Base-by-base conservation (phyloP, 345 rosid species). In the Euphorbia lathyris region DNA sequence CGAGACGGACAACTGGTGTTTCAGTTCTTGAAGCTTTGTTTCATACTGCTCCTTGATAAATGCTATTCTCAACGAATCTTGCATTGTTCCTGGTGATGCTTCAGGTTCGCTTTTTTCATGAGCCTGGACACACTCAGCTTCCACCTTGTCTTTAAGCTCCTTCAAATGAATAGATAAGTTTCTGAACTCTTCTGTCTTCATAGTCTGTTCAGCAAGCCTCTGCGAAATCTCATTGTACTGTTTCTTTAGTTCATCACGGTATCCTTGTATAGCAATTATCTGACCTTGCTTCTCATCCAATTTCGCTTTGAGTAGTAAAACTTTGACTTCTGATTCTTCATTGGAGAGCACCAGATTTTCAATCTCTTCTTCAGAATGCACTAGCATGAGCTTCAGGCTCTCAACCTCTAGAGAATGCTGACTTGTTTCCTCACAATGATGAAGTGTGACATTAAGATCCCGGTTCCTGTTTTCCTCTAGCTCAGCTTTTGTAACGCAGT, bases 1-100 rank as follows among this genome's bases (percentile, higher is more conserved):
- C 72, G 99, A 86, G 82, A 92, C 76, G 56, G 86, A 82, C 63
- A 92, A 81, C 78, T 92, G 99, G n/a, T 87, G 90, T 45, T 88
- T 93, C 75, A 90, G 81, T 79, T 95, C 97, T 73, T 90, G 97
- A 75, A 92, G 74, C 83, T 83, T 85, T 56, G 87, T 80, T 81
- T 95, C 99, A 59, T 84, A 84, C 82, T 95, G 97, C 78, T 90
- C 99, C 83, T 88, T 95, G 80, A 95, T 88, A 81, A 95, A 95
- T 61, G 87, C 96, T 81, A 95, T 90, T 83, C 99, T 91, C 84
- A 95, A 79, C 26, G 99, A 92, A 71, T 95, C 99, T 68, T 90
- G 99, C 83, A 84, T 80, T 42, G 88, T 89, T 70, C 73, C 81
- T 30, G 93, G 72, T 23, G 85, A 82, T 38, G 83, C 80, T 72